These are phyloP conservation scores for Rhododendron kiyosumense DNA, from an alignment of 148 eudicot genomes.

Conservation along the genomic window DNA sequence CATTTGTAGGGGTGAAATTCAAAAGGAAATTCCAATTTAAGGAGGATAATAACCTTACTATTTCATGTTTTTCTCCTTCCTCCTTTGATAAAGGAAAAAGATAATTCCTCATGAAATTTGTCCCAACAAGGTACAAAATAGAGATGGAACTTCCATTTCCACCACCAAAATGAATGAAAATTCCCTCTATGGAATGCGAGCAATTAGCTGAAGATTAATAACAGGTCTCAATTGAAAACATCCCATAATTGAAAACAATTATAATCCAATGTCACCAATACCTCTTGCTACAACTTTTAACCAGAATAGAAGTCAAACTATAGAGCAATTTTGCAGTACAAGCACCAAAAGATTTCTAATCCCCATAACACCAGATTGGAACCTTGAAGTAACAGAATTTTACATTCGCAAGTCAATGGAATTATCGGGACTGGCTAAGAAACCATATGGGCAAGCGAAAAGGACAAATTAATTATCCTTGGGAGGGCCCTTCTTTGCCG, in stretches of 20 bases:
- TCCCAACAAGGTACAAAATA: background rate
- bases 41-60: no score
- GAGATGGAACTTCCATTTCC: background rate
- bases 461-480: slow-evolving; percentile 39
- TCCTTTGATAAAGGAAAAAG: no score
- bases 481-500: slow-evolving; percentile 71
- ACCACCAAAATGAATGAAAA: background rate
- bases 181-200: no score
- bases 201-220: background rate
- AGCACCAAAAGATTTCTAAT: background rate
- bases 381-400: background rate
- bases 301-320: background rate
- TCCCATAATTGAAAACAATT: background rate
- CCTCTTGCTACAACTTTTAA: background rate
- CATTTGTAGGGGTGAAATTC: no score
- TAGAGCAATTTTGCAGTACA: background rate
- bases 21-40: no score
- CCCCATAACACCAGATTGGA: background rate
- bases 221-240: background rate
- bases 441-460: background rate
- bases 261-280: background rate
- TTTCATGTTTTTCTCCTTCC: no score
- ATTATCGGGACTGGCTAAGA: background rate
- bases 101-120: no score
- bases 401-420: background rate